These are phyloP conservation scores for Pichia nanzhaoensis DNA, from an alignment of 805 yeast species.

Conservation along the genomic window DNA sequence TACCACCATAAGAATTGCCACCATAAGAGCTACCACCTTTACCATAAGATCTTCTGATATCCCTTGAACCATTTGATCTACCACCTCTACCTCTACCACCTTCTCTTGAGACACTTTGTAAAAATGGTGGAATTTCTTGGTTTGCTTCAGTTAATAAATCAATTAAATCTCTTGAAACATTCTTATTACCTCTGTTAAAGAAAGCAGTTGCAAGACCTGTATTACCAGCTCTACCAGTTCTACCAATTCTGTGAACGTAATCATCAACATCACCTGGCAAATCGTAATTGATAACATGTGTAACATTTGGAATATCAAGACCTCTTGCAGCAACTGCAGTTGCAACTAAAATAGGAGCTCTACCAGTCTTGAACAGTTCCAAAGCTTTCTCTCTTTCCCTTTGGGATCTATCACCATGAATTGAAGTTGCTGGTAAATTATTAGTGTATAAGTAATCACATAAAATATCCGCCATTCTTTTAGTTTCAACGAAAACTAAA, in stretches of 20 bases:
- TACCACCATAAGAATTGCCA: conserved; percentile 23
- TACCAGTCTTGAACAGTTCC: conserved; percentile 87
- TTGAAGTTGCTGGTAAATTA: conserved; percentile 94
- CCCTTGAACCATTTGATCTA: conserved; percentile 26
- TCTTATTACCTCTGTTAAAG: conserved; percentile 92
- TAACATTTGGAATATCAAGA: conserved; percentile 97
- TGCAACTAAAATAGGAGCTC: conserved; percentile 91
- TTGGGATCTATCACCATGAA: conserved; percentile 99
- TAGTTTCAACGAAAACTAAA: conserved; percentile 93
- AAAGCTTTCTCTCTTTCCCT: conserved; percentile 96
- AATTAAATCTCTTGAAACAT: conserved; percentile 79
- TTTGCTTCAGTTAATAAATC: conserved; percentile 91
- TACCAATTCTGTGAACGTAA: conserved; percentile 98
- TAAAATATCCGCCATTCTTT: conserved; percentile 95
- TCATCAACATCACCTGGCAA: conserved; percentile 96
- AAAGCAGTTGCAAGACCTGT: conserved; percentile 98
- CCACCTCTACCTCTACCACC: conserved; percentile 48
- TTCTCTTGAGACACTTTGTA: conserved; percentile 76
- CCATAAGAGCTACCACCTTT: conserved; percentile 24
- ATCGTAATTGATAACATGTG: conserved; percentile 96
- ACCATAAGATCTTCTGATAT: conserved; percentile 17
- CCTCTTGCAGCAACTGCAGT: conserved; percentile 99
- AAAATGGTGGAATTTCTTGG: conserved; percentile 93
- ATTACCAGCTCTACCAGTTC: conserved; percentile 99
- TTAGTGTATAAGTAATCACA: conserved; percentile 87